Base-by-base conservation (phyloP, 305 asterid genomes). In the Fraxinus floribunda region DNA sequence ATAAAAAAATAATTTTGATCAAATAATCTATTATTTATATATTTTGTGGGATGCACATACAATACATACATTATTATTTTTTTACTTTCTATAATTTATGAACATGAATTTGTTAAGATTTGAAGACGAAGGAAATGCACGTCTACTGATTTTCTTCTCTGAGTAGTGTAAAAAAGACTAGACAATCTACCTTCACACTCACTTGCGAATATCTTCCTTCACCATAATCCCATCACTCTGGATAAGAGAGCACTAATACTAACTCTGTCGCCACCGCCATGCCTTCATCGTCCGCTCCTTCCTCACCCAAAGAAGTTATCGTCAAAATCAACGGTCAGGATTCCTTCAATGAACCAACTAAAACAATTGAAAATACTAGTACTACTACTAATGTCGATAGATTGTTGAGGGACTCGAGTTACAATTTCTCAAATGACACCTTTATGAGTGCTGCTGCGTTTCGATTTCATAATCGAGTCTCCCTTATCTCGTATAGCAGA, bases 391-490 rank as follows among this genome's bases (percentile, higher is more conserved):
- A 32, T 13, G 82, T 39, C 35, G 79, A 36, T 72, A 84, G 81
- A 83, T 80, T 87, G 86, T 86, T 89, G 87, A 86, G 93, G 74
- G 97, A 85, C 77, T 85, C 94, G 7, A 95, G 95, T 76, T 90
- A 90, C 87, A 97, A 93, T 85, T 95, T 91, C 90, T 79, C 97
- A 0, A 91, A 89, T 84, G 97, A 94, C 85, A 86, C 90, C 74
- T 88, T 88, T 0, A 90, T 88, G 94, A 89, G 49, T 74, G 88
- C 91, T 70, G 91, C 91, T 22, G 86, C 87, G 11, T 79, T 95
- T 95, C 88, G 97, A 90, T 78, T 91, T 93, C 77, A 81, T 82
- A 0, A 76, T 91, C 36, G 94, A 91, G 11, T 88, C 91, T 0
- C 93, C 93, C 38, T 35, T 77, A 16, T 86, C 93, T 35, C 87